Base-by-base conservation (phyloP, 257 asterid species). In the Leptodermis oblonga region DNA sequence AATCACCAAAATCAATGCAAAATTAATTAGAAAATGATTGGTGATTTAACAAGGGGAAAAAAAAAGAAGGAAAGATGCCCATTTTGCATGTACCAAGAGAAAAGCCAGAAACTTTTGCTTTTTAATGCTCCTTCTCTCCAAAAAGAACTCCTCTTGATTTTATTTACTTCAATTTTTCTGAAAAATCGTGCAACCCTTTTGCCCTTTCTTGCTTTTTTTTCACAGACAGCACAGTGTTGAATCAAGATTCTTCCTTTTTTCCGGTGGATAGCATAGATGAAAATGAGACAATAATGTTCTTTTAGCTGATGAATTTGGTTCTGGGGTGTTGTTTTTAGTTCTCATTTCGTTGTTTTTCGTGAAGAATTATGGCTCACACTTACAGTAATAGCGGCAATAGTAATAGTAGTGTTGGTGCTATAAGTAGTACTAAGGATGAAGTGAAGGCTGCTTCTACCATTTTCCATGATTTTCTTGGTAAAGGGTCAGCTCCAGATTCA, bases 381-480 rank as follows among this genome's bases (percentile, higher is more conserved):
- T 86, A 79, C 31, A 76, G 78, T 74, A 84, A 70, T 74, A 65
- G 66, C 71, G 78, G 77, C 49, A 77, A 39, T 31, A 77, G 67
- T 69, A 66, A 66, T 70, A 31, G 46, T 30, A 43, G 37, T 60
- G 67, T 26, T 41, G 36, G 63, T 33, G 41, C 67, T 74, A 51
- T 66, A 74, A 77, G 67, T 68, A 82, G 76, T 36, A 83, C 77
- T 69, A 88, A 78, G 36, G 77, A 66, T 73, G 95, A 88, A 76
- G 79, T 62, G 75, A 86, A 88, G 84, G 69, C 54, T 62, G 20
- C 82, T 73, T 65, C 88, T 26, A 77, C 89, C 18, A 59, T 77
- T 78, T 92, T 90, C 71, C 98, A 92, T 84, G 98, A 92, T 78
- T 92, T 92, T 78, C 91, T 92, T 18, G 95, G 92, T 42, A 82